Evolutionary conservation across 331 rosid genomes (phyloP).

Genomic region (Acacia pycnantha): DNA sequence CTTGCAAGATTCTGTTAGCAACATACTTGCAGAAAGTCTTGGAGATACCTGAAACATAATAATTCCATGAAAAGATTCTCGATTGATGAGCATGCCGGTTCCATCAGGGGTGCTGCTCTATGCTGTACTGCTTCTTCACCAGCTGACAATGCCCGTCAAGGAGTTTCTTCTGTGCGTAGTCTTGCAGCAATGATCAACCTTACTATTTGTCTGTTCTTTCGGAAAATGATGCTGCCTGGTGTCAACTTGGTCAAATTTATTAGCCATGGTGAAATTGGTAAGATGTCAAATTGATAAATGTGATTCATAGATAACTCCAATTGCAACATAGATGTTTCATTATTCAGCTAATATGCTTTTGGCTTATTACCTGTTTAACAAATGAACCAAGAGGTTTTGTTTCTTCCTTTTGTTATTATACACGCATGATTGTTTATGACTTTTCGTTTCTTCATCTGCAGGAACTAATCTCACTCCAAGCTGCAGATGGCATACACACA

Average conservation of each 20-base stretch:
- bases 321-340: not conserved
- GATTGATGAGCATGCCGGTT: conserved; percentile 16
- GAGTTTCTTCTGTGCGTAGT: conserved; percentile 4
- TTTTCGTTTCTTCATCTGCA: conserved; percentile 5
- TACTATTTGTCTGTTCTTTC: conserved; percentile 7
- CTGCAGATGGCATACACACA: conserved; percentile 2
- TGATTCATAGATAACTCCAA: conserved; percentile 3
- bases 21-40: conserved; percentile 68
- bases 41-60: conserved; percentile 35
- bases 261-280: conserved; percentile 22
- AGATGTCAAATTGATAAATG: conserved; percentile 8
- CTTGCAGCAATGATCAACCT: not conserved
- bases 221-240: conserved; percentile 3
- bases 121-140: not conserved
- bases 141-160: not conserved
- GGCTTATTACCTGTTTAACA: not conserved
- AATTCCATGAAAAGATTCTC: conserved; percentile 18
- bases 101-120: conserved; percentile 3
- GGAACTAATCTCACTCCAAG: conserved; percentile 9
- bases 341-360: not conserved
- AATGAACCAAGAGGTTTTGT: not conserved
- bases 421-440: not conserved
- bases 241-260: conserved; percentile 5
- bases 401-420: not conserved
- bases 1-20: conserved; percentile 56